phyloP scores from a whole-genome alignment of 2,329 filamentous ascomycete genomes.

The Trichocomaceae sp. region DNA sequence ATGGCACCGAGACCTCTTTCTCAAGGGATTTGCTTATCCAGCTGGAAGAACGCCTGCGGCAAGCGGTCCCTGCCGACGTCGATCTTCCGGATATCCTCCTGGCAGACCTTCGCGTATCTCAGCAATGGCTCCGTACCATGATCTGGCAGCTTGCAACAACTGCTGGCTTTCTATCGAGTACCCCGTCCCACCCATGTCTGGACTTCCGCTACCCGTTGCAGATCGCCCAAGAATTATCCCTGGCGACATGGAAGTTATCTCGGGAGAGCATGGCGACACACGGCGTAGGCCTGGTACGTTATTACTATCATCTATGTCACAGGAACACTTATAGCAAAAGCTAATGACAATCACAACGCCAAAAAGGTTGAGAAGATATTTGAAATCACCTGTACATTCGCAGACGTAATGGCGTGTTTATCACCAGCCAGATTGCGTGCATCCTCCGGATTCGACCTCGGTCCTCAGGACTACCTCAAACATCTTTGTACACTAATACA shows the following conservation, averaged over 20 bases:
- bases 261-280: conserved; percentile 67
- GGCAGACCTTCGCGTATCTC: conserved; percentile 59
- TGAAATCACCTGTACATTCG: conserved; percentile 66
- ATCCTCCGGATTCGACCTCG: conserved; percentile 53
- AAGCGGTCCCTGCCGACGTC: conserved; percentile 48
- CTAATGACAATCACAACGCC: neutral
- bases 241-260: conserved; percentile 65
- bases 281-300: conserved; percentile 62
- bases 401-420: conserved; percentile 62
- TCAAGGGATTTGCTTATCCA: conserved; percentile 42
- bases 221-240: conserved; percentile 55
- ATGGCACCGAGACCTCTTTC: conserved; percentile 45
- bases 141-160: conserved; percentile 67
- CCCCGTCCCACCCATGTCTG: conserved; percentile 51
- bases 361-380: conserved; percentile 69
- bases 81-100: conserved; percentile 58
- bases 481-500: conserved; percentile 62
- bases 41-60: conserved; percentile 46
- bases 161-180: conserved; percentile 59
- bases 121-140: conserved; percentile 64
- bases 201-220: conserved; percentile 59
- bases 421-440: conserved; percentile 54
- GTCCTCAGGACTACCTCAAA: conserved; percentile 67
- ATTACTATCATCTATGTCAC: neutral
- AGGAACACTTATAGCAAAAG: neutral